Evolutionary conservation across 768 basidiomycete species (phyloP), one percentile per base, ranked within the genome.

Genomic region (Grammothele lineata): DNA sequence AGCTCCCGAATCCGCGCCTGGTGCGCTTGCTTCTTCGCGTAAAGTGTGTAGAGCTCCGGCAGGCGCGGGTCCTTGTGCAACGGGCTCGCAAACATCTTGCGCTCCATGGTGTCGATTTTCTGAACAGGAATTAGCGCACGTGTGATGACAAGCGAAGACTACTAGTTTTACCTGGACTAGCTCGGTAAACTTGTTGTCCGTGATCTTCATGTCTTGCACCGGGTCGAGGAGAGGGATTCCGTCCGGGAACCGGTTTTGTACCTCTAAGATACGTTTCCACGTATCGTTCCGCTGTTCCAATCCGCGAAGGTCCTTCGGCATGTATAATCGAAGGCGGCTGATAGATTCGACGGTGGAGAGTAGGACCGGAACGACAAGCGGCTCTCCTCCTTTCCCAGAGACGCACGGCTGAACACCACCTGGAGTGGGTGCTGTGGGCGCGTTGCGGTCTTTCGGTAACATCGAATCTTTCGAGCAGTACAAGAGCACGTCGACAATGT

Each of bases 101-200:
- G 73, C 65, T 99, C 95, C 76, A 97, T 81, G 38, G 82, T 72
- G 21, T 85, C 80, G 43, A 97, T 95, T 87, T 95, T 95, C 91
- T 95, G 59, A 12, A n/a, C n/a, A n/a, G n/a, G 19, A 37, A 6
- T 4, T 11, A 17, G 15, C 5, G 1, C 5, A 22, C 34, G 9
- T 25, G 23, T 2, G 2, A 7, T 26, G 21, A 22, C 22, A 12
- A 6, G 21, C 2, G 14, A 2, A 8, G 17, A 17, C n/a, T 27
- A 26, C 23, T 24, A 21, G 36, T 37, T 24, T 37, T 47, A 92
- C 94, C 68, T 89, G 79, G 45, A 97, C 77, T 0, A 98, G 76
- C 39, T 83, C 80, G 59, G 80, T 80, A 70, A 99, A 99, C 56
- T 88, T 92, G 27, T 90, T 88, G 57, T 98, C 96, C 48, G 87